Evolutionary conservation across 768 basidiomycete genomes (phyloP).

Genomic region (Mycena belliarum): DNA sequence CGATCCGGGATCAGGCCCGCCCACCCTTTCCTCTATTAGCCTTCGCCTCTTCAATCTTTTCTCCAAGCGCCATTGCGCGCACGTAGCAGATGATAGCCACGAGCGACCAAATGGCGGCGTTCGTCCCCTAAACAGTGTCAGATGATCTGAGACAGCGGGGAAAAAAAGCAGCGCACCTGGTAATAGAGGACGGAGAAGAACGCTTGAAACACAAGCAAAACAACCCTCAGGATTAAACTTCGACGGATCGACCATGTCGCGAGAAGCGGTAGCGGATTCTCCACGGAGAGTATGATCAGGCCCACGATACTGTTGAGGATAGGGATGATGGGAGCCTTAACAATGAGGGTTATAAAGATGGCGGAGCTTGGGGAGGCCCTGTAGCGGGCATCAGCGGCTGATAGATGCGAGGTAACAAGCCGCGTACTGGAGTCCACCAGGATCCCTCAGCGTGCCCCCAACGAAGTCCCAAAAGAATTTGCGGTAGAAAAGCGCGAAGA

Average conservation of each 20-base stretch:
- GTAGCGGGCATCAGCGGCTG: slow-evolving; percentile 1
- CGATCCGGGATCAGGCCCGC: slow-evolving; percentile 46
- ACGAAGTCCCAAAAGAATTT: slow-evolving; percentile 98
- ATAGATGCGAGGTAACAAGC: neutral
- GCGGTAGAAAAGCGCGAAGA: slow-evolving; percentile 81
- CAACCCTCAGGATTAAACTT: slow-evolving; percentile 61
- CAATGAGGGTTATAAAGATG: slow-evolving; percentile 72
- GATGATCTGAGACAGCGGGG: neutral
- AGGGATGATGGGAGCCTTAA: slow-evolving; percentile 77
- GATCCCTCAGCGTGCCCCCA: slow-evolving; percentile 74
- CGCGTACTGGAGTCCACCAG: slow-evolving; percentile 78
- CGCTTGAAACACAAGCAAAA: slow-evolving; percentile 64
- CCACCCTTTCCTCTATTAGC: slow-evolving; percentile 60
- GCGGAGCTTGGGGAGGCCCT: slow-evolving; percentile 63
- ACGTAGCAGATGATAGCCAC: slow-evolving; percentile 69
- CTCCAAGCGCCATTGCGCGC: slow-evolving; percentile 66
- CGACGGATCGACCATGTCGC: slow-evolving; percentile 62
- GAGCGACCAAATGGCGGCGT: slow-evolving; percentile 78
- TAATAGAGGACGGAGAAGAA: slow-evolving; percentile 70
- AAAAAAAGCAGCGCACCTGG: slow-evolving; percentile 52
- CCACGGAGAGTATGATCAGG: slow-evolving; percentile 61
- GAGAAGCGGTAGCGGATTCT: slow-evolving; percentile 66
- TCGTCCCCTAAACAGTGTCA: slow-evolving; percentile 62
- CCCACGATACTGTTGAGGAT: slow-evolving; percentile 69
- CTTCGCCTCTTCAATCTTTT: slow-evolving; percentile 67